phyloP scores from a whole-genome alignment of 176 grass and related monocot genomes.

The Bothriochloa decipiens region DNA sequence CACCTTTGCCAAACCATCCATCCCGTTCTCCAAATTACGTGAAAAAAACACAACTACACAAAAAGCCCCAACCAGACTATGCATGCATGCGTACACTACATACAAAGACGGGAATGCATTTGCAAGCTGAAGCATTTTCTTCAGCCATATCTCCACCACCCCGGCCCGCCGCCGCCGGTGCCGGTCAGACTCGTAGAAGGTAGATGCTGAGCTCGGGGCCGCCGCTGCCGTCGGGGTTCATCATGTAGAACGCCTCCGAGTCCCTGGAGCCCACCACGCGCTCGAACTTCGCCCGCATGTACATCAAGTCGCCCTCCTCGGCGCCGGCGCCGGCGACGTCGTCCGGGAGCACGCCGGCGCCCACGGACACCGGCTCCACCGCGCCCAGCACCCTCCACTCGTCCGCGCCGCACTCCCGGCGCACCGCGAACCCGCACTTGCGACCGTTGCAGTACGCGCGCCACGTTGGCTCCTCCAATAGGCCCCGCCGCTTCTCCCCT shows the following conservation, averaged over 20 bases:
- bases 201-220: conserved; percentile 89
- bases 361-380: conserved; percentile 75
- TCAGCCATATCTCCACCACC: neutral
- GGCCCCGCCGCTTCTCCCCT: conserved; percentile 48
- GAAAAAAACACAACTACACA: conserved; percentile 37
- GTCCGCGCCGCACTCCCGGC: conserved; percentile 69
- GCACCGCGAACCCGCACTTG: conserved; percentile 88
- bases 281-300: conserved; percentile 92
- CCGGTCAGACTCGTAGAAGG: conserved; percentile 70
- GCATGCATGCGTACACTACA: conserved; percentile 9
- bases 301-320: conserved; percentile 78
- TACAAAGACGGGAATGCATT: conserved; percentile 17
- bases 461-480: conserved; percentile 83
- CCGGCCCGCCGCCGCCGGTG: neutral
- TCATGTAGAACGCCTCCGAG: conserved; percentile 94
- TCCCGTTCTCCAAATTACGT: conserved; percentile 42
- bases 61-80: conserved; percentile 10
- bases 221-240: conserved; percentile 79
- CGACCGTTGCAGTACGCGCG: conserved; percentile 86
- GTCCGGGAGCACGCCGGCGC: conserved; percentile 81
- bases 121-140: conserved; percentile 19
- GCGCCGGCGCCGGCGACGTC: conserved; percentile 16
- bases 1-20: conserved; percentile 32
- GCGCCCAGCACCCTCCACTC: conserved; percentile 73
- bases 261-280: conserved; percentile 82